Conservation (phyloP, 2,329 filamentous ascomycete species). For the Penicillium sp. region DNA sequence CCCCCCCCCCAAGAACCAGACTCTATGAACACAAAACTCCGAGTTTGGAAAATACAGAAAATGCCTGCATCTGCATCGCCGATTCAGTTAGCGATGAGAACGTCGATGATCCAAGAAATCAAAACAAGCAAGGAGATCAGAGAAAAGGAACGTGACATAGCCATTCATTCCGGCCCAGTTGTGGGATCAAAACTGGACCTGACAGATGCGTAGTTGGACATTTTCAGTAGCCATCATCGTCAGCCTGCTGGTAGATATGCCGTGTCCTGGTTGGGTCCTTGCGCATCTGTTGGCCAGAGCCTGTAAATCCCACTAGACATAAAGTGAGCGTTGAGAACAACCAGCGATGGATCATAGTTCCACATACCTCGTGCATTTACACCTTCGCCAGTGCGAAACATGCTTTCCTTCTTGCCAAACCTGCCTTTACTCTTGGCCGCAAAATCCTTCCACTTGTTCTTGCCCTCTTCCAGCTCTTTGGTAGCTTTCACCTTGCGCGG, state of each 20-base stretch:
- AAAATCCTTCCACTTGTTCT: constrained; percentile 94
- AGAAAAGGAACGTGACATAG: constrained; percentile 9
- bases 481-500: constrained; percentile 80
- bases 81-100: constrained; percentile 30
- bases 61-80: constrained; percentile 27
- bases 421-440: constrained; percentile 67
- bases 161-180: background rate
- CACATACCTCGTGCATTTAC: constrained; percentile 74
- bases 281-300: constrained; percentile 91
- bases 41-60: constrained; percentile 19
- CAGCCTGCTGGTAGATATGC: constrained; percentile 77
- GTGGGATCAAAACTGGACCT: constrained; percentile 5
- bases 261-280: constrained; percentile 80
- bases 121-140: constrained; percentile 15
- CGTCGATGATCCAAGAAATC: constrained; percentile 12
- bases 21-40: constrained; percentile 19
- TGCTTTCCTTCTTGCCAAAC: constrained; percentile 81
- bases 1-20: constrained; percentile 10
- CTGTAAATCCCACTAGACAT: constrained; percentile 84
- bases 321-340: background rate
- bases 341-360: background rate
- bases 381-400: constrained; percentile 90
- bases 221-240: constrained; percentile 59
- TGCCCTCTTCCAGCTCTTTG: constrained; percentile 84
- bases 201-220: background rate